Percentiles rank a stretch among this genome's conserved stretches.
Evolutionary conservation across 345 rosid genomes (phyloP).

Genomic region (Salix caprea): DNA sequence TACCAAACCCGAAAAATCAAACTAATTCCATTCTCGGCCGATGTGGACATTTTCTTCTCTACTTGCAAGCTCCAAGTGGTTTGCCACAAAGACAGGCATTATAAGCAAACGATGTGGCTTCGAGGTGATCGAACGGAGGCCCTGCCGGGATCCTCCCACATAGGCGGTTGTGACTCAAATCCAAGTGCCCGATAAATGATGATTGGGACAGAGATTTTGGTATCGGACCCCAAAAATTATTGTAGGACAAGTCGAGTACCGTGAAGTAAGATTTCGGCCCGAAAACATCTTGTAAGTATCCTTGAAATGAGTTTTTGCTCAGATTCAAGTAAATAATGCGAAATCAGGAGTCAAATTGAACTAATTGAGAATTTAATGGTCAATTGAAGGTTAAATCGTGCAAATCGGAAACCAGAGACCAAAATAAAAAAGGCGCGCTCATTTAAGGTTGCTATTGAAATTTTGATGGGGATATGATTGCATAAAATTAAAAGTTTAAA

Average conservation of each 20-base stretch:
- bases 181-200: conserved; percentile 71
- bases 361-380: no score
- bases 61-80: conserved; percentile 54
- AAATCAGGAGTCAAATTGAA: no score
- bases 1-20: neutral
- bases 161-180: conserved; percentile 80
- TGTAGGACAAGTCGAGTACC: conserved; percentile 60
- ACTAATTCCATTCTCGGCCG: neutral
- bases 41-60: neutral
- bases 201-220: conserved; percentile 56
- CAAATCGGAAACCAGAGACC: no score
- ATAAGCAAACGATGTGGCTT: conserved; percentile 61
- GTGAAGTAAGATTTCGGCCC: conserved; percentile 72
- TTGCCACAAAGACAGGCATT: conserved; percentile 84
- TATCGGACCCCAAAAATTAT: conserved; percentile 54
- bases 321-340: conserved; percentile 61
- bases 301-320: conserved; percentile 56
- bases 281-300: conserved; percentile 64
- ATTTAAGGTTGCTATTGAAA: no score
- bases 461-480: no score
- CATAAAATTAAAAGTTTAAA: no score
- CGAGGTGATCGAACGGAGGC: conserved; percentile 77
- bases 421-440: no score
- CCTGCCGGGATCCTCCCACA: conserved; percentile 79
- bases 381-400: no score